Evolutionary conservation across 2,329 filamentous ascomycete genomes (phyloP).

Genomic region (Penicillium brasilianum): DNA sequence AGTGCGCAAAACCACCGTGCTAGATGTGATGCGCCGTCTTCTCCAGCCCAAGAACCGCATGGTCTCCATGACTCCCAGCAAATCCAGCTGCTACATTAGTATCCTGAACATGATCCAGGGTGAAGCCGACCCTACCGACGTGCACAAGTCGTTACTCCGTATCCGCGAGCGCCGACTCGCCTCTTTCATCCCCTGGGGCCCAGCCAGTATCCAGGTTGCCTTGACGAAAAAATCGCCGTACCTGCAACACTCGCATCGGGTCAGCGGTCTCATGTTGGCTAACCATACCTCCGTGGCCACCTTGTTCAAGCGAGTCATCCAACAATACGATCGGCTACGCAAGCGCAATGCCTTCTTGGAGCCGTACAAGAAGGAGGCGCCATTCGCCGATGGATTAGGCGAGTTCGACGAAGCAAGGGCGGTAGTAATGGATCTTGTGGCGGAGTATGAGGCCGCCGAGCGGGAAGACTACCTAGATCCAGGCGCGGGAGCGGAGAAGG

Average conservation of each 20-base stretch:
- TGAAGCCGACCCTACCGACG: conserved; percentile 94
- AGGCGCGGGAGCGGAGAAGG: conserved; percentile 58
- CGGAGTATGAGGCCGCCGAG: conserved; percentile 95
- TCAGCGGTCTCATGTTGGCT: conserved; percentile 95
- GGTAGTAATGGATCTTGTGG: conserved; percentile 87
- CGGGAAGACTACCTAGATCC: conserved; percentile 86
- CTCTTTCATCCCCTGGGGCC: conserved; percentile 98
- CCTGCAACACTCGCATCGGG: conserved; percentile 88
- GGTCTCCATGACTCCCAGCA: conserved; percentile 93
- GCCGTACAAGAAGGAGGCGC: conserved; percentile 91
- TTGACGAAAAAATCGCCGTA: conserved; percentile 97
- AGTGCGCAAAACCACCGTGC: conserved; percentile 94
- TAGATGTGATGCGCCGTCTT: conserved; percentile 95
- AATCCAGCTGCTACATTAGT: conserved; percentile 98
- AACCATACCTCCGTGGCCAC: conserved; percentile 98
- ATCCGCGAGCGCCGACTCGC: conserved; percentile 93
- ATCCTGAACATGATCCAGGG: conserved; percentile 99
- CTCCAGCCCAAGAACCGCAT: conserved; percentile 99
- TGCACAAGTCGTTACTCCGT: conserved; percentile 95
- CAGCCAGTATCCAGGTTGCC: conserved; percentile 95
- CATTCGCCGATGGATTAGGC: conserved; percentile 86
- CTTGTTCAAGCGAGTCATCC: conserved; percentile 90
- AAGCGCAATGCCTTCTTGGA: conserved; percentile 98
- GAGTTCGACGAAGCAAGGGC: conserved; percentile 96
- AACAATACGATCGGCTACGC: conserved; percentile 89